Evolutionary conservation across 441 rosid species (phyloP).

Genomic region (Jatropha podagrica): DNA sequence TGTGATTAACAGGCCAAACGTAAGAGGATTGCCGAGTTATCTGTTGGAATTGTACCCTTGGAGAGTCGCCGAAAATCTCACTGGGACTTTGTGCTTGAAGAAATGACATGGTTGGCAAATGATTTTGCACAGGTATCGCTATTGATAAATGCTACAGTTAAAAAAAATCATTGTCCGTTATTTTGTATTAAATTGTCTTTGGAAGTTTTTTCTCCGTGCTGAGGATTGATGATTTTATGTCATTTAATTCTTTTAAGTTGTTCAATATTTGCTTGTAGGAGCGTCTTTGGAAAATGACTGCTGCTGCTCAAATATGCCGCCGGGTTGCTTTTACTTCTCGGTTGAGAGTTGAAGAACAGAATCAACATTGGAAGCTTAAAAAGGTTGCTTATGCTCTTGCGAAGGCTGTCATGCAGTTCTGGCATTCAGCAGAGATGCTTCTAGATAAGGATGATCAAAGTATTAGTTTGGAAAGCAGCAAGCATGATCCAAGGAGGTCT

Average conservation of each 20-base stretch:
- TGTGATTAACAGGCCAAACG: conserved; percentile 73
- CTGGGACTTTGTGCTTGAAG: conserved; percentile 99
- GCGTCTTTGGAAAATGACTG: conserved; percentile 98
- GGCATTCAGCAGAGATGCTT: conserved; percentile 70
- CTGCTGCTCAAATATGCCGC: conserved; percentile 89
- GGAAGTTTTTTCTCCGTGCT: conserved; percentile 17
- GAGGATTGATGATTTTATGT: neutral
- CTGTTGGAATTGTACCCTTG: conserved; percentile 49
- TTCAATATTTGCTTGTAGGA: conserved; percentile 53
- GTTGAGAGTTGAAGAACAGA: conserved; percentile 58
- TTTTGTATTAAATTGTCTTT: neutral
- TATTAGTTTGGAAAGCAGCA: conserved; percentile 33
- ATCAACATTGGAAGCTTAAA: conserved; percentile 55
- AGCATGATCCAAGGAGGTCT: conserved; percentile 33
- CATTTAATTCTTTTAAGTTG: conserved; percentile 9
- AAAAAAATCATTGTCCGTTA: neutral
- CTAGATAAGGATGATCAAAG: conserved; percentile 30
- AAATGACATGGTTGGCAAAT: conserved; percentile 99
- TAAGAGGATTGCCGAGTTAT: conserved; percentile 86
- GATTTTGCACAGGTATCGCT: conserved; percentile 94
- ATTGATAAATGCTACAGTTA: conserved; percentile 11
- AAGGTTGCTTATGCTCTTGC: conserved; percentile 66
- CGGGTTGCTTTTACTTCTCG: conserved; percentile 62
- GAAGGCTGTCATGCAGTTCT: conserved; percentile 85
- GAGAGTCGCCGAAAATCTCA: conserved; percentile 63